Evolutionary conservation across 345 rosid species (phyloP).

Genomic region (Euphorbia pulcherrima): DNA sequence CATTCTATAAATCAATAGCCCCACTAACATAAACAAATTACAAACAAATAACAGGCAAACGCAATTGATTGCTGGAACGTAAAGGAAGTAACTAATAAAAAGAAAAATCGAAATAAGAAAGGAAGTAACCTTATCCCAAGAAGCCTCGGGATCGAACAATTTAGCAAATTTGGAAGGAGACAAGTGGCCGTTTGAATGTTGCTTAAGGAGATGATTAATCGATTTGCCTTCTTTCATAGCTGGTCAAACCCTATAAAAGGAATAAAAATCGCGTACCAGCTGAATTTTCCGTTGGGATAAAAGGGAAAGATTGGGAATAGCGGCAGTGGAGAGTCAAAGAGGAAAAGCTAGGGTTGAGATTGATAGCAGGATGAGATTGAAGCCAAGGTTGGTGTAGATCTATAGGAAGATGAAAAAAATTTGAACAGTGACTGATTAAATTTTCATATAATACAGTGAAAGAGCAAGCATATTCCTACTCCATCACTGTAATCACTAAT

Average conservation of each 20-base stretch:
- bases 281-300: not conserved
- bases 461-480: too few species aligned
- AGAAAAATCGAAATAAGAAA: not conserved
- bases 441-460: not conserved
- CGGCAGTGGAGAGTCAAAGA: constrained; percentile 1
- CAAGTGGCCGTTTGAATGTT: constrained; percentile 57
- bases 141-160: constrained; percentile 79
- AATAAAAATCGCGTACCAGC: not conserved
- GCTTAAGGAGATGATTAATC: constrained; percentile 42
- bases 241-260: not conserved
- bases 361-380: not conserved
- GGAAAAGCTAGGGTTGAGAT: not conserved
- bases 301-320: not conserved
- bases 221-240: constrained; percentile 33
- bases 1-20: not conserved
- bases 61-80: not conserved
- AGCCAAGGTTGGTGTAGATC: not conserved
- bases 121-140: constrained; percentile 78
- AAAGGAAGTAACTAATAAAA: not conserved
- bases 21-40: not conserved
- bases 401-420: not conserved
- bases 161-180: constrained; percentile 65
- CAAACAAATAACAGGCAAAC: not conserved
- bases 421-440: not conserved
- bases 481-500: too few species aligned